Evolutionary conservation across 1,284 basidiomycete species (phyloP).

Genomic region (Pyrrhoderma lamaoense): DNA sequence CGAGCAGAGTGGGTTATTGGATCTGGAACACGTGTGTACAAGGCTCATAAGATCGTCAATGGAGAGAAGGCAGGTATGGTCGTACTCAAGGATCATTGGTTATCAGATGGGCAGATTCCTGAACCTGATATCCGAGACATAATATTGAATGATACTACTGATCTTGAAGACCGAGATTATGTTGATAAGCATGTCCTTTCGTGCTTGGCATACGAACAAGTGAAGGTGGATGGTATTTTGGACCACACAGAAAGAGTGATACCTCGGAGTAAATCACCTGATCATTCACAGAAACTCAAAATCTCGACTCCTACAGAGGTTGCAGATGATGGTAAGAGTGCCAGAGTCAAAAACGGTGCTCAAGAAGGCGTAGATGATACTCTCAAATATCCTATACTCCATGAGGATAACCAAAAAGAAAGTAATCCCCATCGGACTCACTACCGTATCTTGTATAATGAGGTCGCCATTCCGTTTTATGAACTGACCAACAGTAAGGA

Average conservation of each 20-base stretch:
- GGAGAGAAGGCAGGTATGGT: background rate
- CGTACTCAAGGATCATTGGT: background rate
- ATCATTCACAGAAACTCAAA: no score
- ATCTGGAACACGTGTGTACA: background rate
- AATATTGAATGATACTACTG: background rate
- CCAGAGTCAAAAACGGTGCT: no score
- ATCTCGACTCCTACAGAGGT: no score
- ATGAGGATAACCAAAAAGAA: background rate
- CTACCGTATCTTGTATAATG: slow-evolving; percentile 3
- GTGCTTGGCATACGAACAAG: background rate
- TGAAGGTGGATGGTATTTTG: background rate
- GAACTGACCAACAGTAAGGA: no score
- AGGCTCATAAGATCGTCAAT: background rate
- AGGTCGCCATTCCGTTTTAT: background rate
- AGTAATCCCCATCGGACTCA: background rate
- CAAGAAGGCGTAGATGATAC: no score
- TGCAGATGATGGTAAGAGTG: no score
- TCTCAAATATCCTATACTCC: no score
- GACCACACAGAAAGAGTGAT: slow-evolving; percentile 7
- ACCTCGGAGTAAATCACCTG: background rate
- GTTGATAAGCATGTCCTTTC: background rate
- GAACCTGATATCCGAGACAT: background rate
- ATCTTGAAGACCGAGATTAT: background rate
- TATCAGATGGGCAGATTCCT: background rate
- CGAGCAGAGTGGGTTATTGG: background rate